Evolutionary conservation across 1,139 yeast genomes (phyloP), one percentile per base, ranked within the genome.

Genomic region (Nematodospora anomalae): DNA sequence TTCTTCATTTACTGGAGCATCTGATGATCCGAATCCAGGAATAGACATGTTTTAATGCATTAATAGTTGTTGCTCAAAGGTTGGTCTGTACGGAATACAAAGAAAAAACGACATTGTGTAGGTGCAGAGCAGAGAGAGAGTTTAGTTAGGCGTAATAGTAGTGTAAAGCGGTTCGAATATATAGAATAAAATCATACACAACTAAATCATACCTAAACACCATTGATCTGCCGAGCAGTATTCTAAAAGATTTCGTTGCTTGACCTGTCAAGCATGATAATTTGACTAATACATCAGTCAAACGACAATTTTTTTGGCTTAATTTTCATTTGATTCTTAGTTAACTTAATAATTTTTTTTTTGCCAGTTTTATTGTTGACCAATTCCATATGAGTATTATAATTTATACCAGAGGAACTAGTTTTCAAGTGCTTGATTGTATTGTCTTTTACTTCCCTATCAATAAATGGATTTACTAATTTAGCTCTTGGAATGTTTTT

Each of bases 301-400:
- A 42, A 42, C 3, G 38, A 30, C 50, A 70, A 60, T 43, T 62
- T 67, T 47, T 64, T 67, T 15, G 76, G 76, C 43, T 62, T 62
- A 30, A 68, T 60, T 32, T 55, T 57, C 42, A 55, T 56, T 42
- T 70, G 74, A 26, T 58, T 60, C 8, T 54, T 57, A 36, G 64
- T 51, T 32, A 71, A 52, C 38, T 60, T 55, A 18, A 66, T 62
- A 21, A 67, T 49, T 38, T 58, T 57, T 28, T 56, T 52, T 34
- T 64, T 63, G 2, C 76, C 75, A 3, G 74, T 69, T 36, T 55
- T 61, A 36, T 62, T 53, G 44, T 68, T 62, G 12, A 67, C 47
- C 34, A 57, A 55, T 44, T 69, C 75, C 52, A 62, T 59, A 45
- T 69, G 73, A 2, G 73, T 67, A 15, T 56, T 53, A 41, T 62